Evolutionary conservation across 441 rosid genomes (phyloP), one percentile per base, ranked within the genome.

Genomic region (Croton laevigatus): DNA sequence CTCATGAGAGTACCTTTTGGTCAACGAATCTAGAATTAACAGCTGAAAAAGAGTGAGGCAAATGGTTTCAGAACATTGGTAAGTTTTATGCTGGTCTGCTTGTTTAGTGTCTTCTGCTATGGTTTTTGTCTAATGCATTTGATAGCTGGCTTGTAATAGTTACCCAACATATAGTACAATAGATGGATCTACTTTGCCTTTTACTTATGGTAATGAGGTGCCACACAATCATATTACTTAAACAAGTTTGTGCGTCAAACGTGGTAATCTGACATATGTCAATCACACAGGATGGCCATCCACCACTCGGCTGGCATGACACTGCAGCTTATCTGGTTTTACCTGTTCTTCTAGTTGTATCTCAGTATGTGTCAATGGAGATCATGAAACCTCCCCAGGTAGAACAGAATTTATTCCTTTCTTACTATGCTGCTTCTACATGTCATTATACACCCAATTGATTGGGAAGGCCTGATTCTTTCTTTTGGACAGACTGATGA

Each of bases 361-460:
- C 97, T 44, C 99, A 94, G 66, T 94, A 78, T 68, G 88, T 88
- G 40, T 94, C 99, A 14, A 94, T 94, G 99, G 98, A 94, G 84
- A 77, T 94, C 67, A 94, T 94, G 99, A 94, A 92, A 81, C 94
- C 99, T 72, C 97, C 99, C 72, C 94, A 92, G 90, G 99, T 89
- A 78, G 86, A 79, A 52, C 72, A 59, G 27, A 36, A 69, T 12
- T 45, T 34, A 36, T 73, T 65, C 48, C 60, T 67, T 81, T 60
- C 27, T 22, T 36, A 14, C 19, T 16, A 65, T 59, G 77, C 67
- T 78, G 38, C 22, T 65, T 62, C 59, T 22, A 45, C 11, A 55
- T 69, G 59, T 32, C 1, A 55, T 71, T 66, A 62, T 67, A 19
- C n/a, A 37, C 71, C 59, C 6, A 36, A 70, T 59, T 64, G 48